These are phyloP conservation scores for Endocalyx cinctus DNA, from an alignment of 2,329 filamentous ascomycete genomes.

Conservation along the genomic window DNA sequence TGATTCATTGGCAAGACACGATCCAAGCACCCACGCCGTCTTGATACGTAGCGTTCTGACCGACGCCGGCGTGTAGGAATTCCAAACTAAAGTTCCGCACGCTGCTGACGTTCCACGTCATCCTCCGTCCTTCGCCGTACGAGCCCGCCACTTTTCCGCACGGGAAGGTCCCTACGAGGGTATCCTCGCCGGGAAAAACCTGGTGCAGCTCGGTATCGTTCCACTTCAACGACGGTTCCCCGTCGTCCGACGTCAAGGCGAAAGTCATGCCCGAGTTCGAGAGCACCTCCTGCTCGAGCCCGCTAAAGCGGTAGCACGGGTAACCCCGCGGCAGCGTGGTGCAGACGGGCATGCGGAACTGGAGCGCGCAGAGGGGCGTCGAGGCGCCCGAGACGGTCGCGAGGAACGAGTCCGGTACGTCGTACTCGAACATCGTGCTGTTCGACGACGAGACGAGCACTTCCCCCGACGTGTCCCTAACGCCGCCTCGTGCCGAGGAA, in stretches of 20 bases:
- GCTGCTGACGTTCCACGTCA: conserved; percentile 24
- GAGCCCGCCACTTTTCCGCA: conserved; percentile 12
- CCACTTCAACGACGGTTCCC: conserved; percentile 15
- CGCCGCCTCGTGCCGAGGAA: conserved; percentile 8
- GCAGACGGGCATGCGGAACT: conserved; percentile 29
- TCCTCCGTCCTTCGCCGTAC: conserved; percentile 11
- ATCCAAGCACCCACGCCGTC: conserved; percentile 28
- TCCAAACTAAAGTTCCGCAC: conserved; percentile 23
- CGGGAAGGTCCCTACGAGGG: conserved; percentile 23
- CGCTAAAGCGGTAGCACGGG: conserved; percentile 27
- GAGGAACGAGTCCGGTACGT: conserved; percentile 18
- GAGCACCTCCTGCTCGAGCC: conserved; percentile 24
- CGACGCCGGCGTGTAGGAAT: conserved; percentile 25
- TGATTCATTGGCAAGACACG: conserved; percentile 19
- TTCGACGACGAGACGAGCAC: conserved; percentile 17
- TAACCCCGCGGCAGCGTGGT: conserved; percentile 23
- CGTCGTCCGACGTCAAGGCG: conserved; percentile 15
- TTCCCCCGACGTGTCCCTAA: conserved; percentile 13
- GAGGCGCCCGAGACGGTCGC: conserved; percentile 2
- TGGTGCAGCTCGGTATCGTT: conserved; percentile 23
- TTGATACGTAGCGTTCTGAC: conserved; percentile 18
- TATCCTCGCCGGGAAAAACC: conserved; percentile 22
- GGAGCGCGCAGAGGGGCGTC: conserved; percentile 20
- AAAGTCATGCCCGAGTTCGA: conserved; percentile 25
- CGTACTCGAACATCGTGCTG: conserved; percentile 21